Evolutionary conservation across 148 eudicot genomes (phyloP), one percentile per base, ranked within the genome.

Genomic region (Vaccinium corymbosum): DNA sequence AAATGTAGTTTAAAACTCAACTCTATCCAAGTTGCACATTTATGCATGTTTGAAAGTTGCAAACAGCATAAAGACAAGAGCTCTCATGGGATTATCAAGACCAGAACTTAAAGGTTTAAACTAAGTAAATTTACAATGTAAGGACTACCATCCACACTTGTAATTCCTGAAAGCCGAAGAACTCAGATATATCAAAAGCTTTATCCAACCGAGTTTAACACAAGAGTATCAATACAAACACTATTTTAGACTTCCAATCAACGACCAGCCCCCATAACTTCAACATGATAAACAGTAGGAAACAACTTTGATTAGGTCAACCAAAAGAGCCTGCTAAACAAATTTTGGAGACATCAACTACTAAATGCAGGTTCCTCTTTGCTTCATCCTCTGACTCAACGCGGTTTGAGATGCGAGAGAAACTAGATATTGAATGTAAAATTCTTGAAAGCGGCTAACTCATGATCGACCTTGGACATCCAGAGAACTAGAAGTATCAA

Each of bases 11-110:
- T 14, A 81, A 68, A n/a, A 48, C 25, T 68, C 19, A 10, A 70
- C 14, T 16, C 49, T 62, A 50, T 81, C 83, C 83, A 81, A 81
- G 61, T 81, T 19, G 48, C 70, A 27, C 35, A 68, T 29, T 3
- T 46, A 42, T 61, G 56, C 35, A 62, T 49, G 55, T 8, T 79
- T 20, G 56, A 64, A 17, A 29, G 13, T 48, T 42, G 73, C 51
- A 46, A 62, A 80, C 52, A 61, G 55, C 55, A 64, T 48, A 81
- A 48, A n/a, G 52, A 81, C 48, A 13, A 49, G 20, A 64, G 22
- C 22, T 22, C 57, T 64, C 25, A 6, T 64, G 55, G 57, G 57
- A 64, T 46, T 4, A 42, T 79, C 49, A 32, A 32, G 38, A 17
- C 42, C 42, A 81, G 14, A 46, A 46, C 7, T 3, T 25, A 64